phyloP scores from a whole-genome alignment of 176 grass and related monocot species.

The Chrysopogon serrulatus region DNA sequence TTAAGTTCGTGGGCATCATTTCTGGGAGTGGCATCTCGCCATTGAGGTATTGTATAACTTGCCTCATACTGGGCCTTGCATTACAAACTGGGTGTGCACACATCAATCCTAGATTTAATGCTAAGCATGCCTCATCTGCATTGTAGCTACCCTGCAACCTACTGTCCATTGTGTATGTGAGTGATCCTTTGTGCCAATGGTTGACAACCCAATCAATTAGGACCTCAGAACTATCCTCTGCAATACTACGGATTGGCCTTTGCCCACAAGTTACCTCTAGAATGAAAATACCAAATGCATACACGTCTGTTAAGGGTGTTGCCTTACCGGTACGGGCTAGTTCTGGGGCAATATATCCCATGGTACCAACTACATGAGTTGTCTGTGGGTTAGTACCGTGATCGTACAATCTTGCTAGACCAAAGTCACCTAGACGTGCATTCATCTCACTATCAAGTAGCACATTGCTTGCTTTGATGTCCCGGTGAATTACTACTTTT shows the following conservation, averaged over 20 bases:
- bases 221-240: not conserved
- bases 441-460: conserved; percentile 52
- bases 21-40: not conserved
- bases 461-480: conserved; percentile 62
- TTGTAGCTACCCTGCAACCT: not conserved
- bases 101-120: not conserved
- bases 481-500: conserved; percentile 6
- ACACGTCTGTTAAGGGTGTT: conserved; percentile 18
- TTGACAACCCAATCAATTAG: conserved; percentile 6
- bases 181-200: not conserved
- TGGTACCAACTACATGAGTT: conserved; percentile 16
- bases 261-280: conserved; percentile 23
- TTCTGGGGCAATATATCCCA: conserved; percentile 21
- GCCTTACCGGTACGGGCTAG: conserved; percentile 18
- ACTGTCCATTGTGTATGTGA: not conserved
- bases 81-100: conserved; percentile 5
- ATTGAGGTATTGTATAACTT: not conserved
- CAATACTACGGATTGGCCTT: not conserved
- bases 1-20: conserved; percentile 17
- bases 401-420: conserved; percentile 25
- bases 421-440: conserved; percentile 24
- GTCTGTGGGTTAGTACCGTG: conserved; percentile 16
- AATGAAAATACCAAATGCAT: conserved; percentile 25
- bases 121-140: not conserved
- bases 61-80: not conserved